phyloP scores from a whole-genome alignment of 306 rosid species.

The Aeschynomene evenia region DNA sequence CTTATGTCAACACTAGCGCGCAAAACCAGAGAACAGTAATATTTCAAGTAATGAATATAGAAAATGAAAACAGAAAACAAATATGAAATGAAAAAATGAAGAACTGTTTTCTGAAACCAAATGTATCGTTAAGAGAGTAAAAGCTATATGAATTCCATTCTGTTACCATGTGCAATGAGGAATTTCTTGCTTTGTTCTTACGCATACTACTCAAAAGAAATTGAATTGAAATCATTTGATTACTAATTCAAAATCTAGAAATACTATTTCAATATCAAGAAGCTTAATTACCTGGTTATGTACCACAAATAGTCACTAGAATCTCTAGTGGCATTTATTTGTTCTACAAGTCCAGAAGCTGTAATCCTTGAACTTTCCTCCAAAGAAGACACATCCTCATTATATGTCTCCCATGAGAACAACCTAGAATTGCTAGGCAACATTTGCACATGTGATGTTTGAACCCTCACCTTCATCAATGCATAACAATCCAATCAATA shows the following conservation, averaged over 20 bases:
- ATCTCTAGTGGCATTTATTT: constrained; percentile 77
- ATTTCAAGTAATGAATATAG: neutral
- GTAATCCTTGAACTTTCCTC: constrained; percentile 56
- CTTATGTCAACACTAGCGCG: constrained; percentile 60
- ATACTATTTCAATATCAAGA: neutral
- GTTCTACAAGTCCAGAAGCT: constrained; percentile 75
- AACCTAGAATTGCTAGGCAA: constrained; percentile 53
- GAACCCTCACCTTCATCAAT: constrained; percentile 70
- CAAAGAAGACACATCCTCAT: constrained; percentile 72
- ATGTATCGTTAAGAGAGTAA: neutral
- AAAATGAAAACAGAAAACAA: no score
- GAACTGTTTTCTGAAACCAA: no score
- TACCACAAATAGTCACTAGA: constrained; percentile 91
- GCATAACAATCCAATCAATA: constrained; percentile 30
- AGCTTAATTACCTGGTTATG: constrained; percentile 82
- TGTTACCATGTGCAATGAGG: neutral
- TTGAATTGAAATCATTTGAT: neutral
- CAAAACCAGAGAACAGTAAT: constrained; percentile 9
- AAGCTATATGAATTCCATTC: neutral
- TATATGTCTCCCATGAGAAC: constrained; percentile 74
- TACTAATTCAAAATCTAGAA: neutral
- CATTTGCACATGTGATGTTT: constrained; percentile 63
- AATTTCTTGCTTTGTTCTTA: neutral
- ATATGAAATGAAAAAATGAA: no score
- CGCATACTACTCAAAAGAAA: neutral